Evolutionary conservation across 257 asterid species (phyloP).

Genomic region (Petrea volubilis): DNA sequence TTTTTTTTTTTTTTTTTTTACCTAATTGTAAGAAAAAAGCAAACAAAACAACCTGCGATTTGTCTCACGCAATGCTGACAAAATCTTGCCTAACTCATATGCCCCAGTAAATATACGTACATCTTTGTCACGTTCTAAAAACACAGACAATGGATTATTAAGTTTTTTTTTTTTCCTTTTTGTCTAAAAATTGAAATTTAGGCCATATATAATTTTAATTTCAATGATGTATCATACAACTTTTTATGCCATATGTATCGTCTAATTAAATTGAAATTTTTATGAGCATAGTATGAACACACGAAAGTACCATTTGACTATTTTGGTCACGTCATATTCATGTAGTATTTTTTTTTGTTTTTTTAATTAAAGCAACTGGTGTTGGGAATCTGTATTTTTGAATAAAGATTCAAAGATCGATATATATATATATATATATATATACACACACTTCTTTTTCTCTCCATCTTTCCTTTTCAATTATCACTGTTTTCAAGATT

Average conservation of each 20-base stretch:
- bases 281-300: not conserved
- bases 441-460: too few species aligned
- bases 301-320: not conserved
- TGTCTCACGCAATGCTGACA: constrained; percentile 11
- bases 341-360: not conserved
- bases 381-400: constrained; percentile 26
- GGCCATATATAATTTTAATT: too few species aligned
- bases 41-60: not conserved
- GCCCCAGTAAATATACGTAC: not conserved
- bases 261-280: not conserved
- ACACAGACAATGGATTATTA: not conserved
- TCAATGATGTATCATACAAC: too few species aligned
- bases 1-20: not conserved
- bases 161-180: not conserved
- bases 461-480: constrained; percentile 19
- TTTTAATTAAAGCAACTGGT: constrained; percentile 7
- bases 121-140: not conserved
- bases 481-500: constrained; percentile 26
- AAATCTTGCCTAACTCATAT: constrained; percentile 3
- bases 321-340: constrained; percentile 24
- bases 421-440: too few species aligned
- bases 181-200: too few species aligned
- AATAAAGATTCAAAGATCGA: not conserved
- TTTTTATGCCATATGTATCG: too few species aligned
- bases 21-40: constrained; percentile 1